Percentiles rank a stretch among this genome's conserved stretches.
Conservation (phyloP, 441 rosid species). For the Corymbia citriodora region DNA sequence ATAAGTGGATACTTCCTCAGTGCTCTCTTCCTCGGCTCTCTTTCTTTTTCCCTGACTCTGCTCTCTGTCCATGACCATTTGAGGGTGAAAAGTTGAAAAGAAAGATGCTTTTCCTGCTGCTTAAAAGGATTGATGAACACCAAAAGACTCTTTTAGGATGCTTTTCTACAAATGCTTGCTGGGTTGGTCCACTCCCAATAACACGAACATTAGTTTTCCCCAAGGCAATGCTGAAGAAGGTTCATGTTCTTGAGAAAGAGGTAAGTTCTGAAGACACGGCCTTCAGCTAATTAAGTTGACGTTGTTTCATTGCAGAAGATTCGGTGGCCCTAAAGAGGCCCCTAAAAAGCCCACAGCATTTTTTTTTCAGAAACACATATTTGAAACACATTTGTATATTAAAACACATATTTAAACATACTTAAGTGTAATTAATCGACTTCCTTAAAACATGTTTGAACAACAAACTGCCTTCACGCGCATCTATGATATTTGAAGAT, state of each 20-base stretch:
- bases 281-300: not conserved
- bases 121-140: not conserved
- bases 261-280: not conserved
- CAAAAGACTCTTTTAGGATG: not conserved
- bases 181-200: not conserved
- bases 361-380: too few species aligned
- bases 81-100: not conserved
- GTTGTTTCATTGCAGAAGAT: not conserved
- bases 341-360: not conserved
- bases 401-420: too few species aligned
- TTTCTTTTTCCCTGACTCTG: too few species aligned
- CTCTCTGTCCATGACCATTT: not conserved
- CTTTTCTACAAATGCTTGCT: not conserved
- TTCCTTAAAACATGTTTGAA: too few species aligned
- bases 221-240: not conserved
- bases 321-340: not conserved
- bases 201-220: accelerated
- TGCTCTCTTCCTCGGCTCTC: too few species aligned
- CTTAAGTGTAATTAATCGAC: too few species aligned
- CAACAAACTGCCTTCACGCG: accelerated
- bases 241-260: not conserved
- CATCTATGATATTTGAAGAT: accelerated
- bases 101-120: not conserved
- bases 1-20: too few species aligned
- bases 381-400: not conserved